Evolutionary conservation across 2,329 filamentous ascomycete genomes (phyloP).

Genomic region (Claviceps fusiformis): DNA sequence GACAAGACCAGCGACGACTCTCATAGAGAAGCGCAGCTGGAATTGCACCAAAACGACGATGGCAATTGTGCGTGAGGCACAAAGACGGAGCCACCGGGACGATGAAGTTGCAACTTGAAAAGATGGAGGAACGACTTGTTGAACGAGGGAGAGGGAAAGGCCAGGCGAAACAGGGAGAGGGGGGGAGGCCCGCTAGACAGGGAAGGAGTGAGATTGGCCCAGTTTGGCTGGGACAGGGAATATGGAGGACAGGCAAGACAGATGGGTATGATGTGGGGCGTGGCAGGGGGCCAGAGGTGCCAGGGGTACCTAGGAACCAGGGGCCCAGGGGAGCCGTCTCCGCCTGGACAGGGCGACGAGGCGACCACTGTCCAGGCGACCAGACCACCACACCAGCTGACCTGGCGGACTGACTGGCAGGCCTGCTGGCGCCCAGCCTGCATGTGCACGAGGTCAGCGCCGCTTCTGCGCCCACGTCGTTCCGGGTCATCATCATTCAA

Average conservation of each 20-base stretch:
- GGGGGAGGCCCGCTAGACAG: conserved; percentile 6
- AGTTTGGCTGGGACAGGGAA: background rate
- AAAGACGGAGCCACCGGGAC: conserved; percentile 1
- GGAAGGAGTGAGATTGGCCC: conserved; percentile 6
- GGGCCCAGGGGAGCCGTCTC: too few relatives aligned
- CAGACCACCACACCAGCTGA: background rate
- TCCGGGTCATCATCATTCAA: background rate
- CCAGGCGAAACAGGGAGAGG: conserved; percentile 3
- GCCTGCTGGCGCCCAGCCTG: background rate
- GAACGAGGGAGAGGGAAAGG: conserved; percentile 7
- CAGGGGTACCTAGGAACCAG: too few relatives aligned
- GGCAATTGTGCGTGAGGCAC: conserved; percentile 4
- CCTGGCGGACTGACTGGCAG: background rate
- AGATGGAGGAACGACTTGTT: conserved; percentile 3
- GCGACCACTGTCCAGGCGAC: background rate
- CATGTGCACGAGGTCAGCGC: too few relatives aligned
- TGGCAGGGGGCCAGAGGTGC: background rate
- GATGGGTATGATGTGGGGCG: background rate
- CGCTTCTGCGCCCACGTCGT: background rate
- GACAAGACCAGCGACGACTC: conserved; percentile 44
- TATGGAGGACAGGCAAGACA: background rate
- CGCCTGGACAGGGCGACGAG: background rate
- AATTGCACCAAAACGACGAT: conserved; percentile 34
- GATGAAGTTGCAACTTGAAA: conserved; percentile 3
- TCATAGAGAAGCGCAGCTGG: conserved; percentile 35